Evolutionary conservation across 2,329 filamentous ascomycete species (phyloP).

Genomic region (Aspergillus oerlinghausenensis): DNA sequence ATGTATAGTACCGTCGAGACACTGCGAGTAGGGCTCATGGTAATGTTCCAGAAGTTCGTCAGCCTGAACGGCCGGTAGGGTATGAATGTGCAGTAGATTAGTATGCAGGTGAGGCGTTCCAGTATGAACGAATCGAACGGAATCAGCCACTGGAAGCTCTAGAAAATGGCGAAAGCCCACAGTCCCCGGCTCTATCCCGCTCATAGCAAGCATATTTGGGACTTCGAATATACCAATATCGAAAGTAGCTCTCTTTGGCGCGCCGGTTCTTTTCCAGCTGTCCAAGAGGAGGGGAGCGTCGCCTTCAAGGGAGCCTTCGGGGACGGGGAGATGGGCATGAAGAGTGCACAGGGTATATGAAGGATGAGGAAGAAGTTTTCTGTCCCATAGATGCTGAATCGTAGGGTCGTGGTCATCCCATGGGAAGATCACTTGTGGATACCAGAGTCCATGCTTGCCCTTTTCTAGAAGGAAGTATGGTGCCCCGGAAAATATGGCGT

Average conservation of each 20-base stretch:
- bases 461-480: slow-evolving; percentile 44
- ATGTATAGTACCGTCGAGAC: slow-evolving; percentile 30
- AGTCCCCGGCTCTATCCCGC: slow-evolving; percentile 44
- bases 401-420: slow-evolving; percentile 38
- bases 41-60: slow-evolving; percentile 33
- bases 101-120: slow-evolving; percentile 15
- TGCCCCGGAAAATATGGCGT: slow-evolving; percentile 39
- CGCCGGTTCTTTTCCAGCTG: slow-evolving; percentile 21
- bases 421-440: slow-evolving; percentile 43
- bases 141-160: slow-evolving; percentile 42
- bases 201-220: slow-evolving; percentile 46
- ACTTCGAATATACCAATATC: slow-evolving; percentile 45
- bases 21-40: slow-evolving; percentile 33
- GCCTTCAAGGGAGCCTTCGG: slow-evolving; percentile 29
- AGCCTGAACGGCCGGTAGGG: slow-evolving; percentile 25
- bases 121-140: slow-evolving; percentile 20
- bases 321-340: slow-evolving; percentile 42
- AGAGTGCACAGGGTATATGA: slow-evolving; percentile 41
- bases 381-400: slow-evolving; percentile 39
- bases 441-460: slow-evolving; percentile 36
- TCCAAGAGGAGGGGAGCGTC: slow-evolving; percentile 22
- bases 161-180: slow-evolving; percentile 46
- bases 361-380: slow-evolving; percentile 36
- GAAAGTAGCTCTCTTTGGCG: slow-evolving; percentile 36
- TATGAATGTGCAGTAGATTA: slow-evolving; percentile 19